Percentiles rank a stretch among this genome's conserved stretches.
Conservation (phyloP, 257 asterid species). For the Petrea volubilis region DNA sequence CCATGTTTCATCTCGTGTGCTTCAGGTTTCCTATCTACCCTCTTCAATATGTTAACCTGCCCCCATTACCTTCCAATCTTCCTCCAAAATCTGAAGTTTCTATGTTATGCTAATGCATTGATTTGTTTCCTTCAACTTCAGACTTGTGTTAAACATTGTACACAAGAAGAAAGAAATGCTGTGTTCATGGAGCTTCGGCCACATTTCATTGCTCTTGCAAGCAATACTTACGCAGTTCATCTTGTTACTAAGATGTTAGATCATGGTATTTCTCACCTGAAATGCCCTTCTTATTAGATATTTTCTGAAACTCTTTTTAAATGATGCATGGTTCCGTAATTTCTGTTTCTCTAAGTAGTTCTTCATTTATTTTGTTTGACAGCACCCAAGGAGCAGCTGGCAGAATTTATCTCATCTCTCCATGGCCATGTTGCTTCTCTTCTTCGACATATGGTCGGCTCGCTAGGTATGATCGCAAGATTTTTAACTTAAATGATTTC, state of each 20-base stretch:
- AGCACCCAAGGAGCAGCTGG: slow-evolving; percentile 86
- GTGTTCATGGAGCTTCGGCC: slow-evolving; percentile 82
- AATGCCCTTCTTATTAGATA: neutral
- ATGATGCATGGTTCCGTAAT: neutral
- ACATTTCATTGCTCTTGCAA: slow-evolving; percentile 61
- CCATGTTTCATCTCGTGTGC: slow-evolving; percentile 87
- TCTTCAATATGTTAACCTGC: neutral
- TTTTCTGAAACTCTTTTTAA: neutral
- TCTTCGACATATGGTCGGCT: slow-evolving; percentile 90
- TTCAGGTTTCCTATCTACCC: slow-evolving; percentile 65
- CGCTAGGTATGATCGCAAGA: slow-evolving; percentile 63
- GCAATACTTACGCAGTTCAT: slow-evolving; percentile 82
- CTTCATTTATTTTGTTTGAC: slow-evolving; percentile 15
- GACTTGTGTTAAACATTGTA: slow-evolving; percentile 87
- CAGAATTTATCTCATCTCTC: slow-evolving; percentile 72
- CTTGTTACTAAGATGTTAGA: slow-evolving; percentile 84
- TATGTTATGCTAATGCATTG: neutral
- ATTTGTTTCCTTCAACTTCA: slow-evolving; percentile 31
- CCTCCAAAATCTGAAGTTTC: slow-evolving; percentile 15
- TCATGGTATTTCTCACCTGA: slow-evolving; percentile 49
- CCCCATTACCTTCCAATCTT: slow-evolving; percentile 3
- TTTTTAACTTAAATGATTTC: slow-evolving; percentile 5
- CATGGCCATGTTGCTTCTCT: slow-evolving; percentile 83
- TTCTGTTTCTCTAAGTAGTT: neutral
- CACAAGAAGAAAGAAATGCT: slow-evolving; percentile 74